Conservation (phyloP, 768 basidiomycete species). For the Hebeloma cylindrosporum region DNA sequence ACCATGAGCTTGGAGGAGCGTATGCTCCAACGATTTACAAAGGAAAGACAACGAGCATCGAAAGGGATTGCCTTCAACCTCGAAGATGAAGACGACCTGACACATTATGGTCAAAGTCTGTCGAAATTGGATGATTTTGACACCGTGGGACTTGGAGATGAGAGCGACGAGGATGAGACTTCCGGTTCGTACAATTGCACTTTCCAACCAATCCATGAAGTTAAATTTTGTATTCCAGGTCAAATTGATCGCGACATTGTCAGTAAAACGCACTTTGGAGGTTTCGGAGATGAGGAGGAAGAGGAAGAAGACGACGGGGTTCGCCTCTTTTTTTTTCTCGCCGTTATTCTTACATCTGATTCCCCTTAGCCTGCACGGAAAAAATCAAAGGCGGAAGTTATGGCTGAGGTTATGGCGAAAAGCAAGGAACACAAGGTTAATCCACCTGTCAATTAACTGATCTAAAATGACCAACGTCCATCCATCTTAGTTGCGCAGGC, state of each 20-base stretch:
- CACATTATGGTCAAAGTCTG: constrained; percentile 87
- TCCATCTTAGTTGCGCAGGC: constrained; percentile 66
- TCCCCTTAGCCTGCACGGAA: constrained; percentile 68
- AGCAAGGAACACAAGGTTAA: constrained; percentile 92
- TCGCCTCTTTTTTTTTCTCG: not conserved
- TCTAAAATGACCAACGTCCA: not conserved
- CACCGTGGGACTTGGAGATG: constrained; percentile 58
- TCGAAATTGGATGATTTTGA: constrained; percentile 87
- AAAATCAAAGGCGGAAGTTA: constrained; percentile 93
- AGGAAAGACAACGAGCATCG: constrained; percentile 78
- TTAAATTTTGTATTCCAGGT: constrained; percentile 37
- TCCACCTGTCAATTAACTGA: constrained; percentile 13
- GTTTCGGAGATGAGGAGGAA: constrained; percentile 73
- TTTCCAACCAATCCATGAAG: not conserved
- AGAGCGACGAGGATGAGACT: constrained; percentile 53
- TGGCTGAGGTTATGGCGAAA: constrained; percentile 97
- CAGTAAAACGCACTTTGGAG: constrained; percentile 76
- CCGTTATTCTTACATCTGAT: constrained; percentile 4
- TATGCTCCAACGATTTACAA: constrained; percentile 95
- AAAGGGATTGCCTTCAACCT: constrained; percentile 84
- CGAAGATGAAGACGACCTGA: constrained; percentile 88
- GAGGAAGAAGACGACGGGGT: constrained; percentile 55
- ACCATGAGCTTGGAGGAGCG: constrained; percentile 93
- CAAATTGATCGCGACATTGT: constrained; percentile 71
- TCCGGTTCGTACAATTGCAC: constrained; percentile 32